Evolutionary conservation across 1,284 basidiomycete genomes (phyloP).

Genomic region (Polyporus tsugae): DNA sequence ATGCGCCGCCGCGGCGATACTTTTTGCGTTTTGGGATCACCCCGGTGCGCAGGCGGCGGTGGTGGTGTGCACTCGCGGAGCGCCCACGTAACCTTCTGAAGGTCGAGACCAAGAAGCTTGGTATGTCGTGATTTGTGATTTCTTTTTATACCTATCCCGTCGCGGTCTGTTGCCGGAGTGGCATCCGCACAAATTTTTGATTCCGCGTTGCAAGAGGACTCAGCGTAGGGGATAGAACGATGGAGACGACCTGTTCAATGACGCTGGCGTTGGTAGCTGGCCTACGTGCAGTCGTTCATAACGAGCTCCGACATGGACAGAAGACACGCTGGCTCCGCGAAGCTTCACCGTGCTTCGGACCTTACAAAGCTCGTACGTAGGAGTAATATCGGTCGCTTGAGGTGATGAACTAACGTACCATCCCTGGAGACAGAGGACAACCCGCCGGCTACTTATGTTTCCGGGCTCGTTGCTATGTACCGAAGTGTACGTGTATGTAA

Average conservation of each 20-base stretch:
- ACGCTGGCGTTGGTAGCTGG: not conserved
- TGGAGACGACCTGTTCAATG: not conserved
- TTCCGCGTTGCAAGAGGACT: not conserved
- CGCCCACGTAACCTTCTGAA: not conserved
- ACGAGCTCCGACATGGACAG: not conserved
- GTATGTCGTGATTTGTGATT: not conserved
- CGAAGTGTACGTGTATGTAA: constrained; percentile 22
- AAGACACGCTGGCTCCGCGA: not conserved
- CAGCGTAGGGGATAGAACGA: not conserved
- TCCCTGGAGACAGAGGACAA: not conserved
- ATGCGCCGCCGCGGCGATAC: not conserved
- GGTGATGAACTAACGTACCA: not conserved
- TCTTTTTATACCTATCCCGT: not conserved
- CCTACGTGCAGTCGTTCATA: not conserved
- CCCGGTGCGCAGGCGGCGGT: not conserved
- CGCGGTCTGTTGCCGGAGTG: not conserved
- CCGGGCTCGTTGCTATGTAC: constrained; percentile 26
- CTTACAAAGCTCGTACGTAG: not conserved
- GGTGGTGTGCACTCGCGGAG: not conserved
- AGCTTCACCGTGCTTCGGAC: not conserved
- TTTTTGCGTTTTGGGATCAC: not conserved
- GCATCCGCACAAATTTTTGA: not conserved
- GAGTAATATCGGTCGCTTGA: not conserved
- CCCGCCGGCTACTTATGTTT: not conserved
- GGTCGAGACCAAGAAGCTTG: not conserved